phyloP scores from a whole-genome alignment of 768 basidiomycete genomes.

The Lentinus brumalis region DNA sequence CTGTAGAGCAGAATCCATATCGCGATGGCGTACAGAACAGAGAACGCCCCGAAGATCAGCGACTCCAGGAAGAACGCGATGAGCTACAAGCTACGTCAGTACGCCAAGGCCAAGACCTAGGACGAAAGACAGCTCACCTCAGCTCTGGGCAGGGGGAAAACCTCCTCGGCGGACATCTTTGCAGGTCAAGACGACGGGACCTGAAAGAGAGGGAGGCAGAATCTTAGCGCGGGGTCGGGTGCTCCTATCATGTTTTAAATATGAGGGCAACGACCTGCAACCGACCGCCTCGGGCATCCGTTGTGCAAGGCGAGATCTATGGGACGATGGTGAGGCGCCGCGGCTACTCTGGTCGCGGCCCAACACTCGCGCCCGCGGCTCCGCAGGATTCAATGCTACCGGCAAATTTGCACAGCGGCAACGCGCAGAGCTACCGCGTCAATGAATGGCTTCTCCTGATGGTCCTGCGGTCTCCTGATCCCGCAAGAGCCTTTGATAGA shows the following conservation, averaged over 20 bases:
- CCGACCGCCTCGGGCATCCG: too few species aligned
- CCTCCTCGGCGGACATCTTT: not conserved
- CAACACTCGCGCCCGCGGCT: too few species aligned
- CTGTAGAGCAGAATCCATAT: slow-evolving; percentile 3
- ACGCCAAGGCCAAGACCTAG: not conserved
- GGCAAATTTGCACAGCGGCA: too few species aligned
- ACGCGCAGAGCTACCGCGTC: too few species aligned
- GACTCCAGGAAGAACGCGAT: slow-evolving; percentile 3
- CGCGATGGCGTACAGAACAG: not conserved
- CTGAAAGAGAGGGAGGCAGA: not conserved
- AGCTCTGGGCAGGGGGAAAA: slow-evolving; percentile 1
- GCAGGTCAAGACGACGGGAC: not conserved
- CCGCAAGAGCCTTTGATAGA: too few species aligned
- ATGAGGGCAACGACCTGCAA: not conserved
- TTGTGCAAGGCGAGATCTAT: too few species aligned
- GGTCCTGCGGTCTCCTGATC: too few species aligned
- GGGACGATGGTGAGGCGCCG: too few species aligned
- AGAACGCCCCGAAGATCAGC: slow-evolving; percentile 1
- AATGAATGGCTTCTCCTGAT: too few species aligned
- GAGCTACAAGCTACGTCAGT: not conserved
- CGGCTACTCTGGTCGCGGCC: too few species aligned
- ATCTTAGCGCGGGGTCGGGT: not conserved
- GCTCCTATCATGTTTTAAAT: not conserved
- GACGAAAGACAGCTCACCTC: not conserved
- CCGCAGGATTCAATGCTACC: too few species aligned